Evolutionary conservation across 805 yeast genomes (phyloP), one percentile per base, ranked within the genome.

Genomic region (Candida pini): DNA sequence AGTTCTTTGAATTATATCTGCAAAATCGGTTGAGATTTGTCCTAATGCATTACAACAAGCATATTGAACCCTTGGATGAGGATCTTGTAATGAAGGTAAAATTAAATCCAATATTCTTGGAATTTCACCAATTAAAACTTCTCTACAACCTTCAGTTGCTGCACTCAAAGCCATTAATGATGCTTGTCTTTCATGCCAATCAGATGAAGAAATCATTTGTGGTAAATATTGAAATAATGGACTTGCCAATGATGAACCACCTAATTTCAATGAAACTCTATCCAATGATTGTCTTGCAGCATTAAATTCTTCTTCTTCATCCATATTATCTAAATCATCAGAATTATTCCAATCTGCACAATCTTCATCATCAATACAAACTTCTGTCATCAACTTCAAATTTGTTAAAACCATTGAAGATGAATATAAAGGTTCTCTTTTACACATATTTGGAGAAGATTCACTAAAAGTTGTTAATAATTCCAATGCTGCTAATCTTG

Each of bases 31-130:
- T 7, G 95, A 84, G 58, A 92, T 84, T 68, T 92, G 98, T 34
- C 98, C 98, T 41, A 92, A 66, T 0, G 96, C 95, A 56, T 92
- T 92, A 66, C 97, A 92, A 47, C 96, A 84, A 21, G 96, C 96
- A 66, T 88, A 90, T 55, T 90, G 97, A 35, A 92, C 98, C 57
- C 98, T 78, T 47, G 95, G 81, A 54, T 92, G 97, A 4, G 75
- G 74, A 60, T 92, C 97, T 33, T 76, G 68, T 42, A 92, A 67
- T n/a, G 82, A 67, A 4, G 97, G 97, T 47, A 87, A 57, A 22
- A 92, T 79, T 76, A 90, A 70, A 49, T 85, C 94, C 45, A 92
- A 64, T 30, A 92, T 76, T 51, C 75, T 77, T 40, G 88, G 84
- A 31, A 87, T 82, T 55, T 88, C 96, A 21, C 74, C 66, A 31